Evolutionary conservation across 2,329 filamentous ascomycete genomes (phyloP).

Genomic region (Cytospora piceicola): DNA sequence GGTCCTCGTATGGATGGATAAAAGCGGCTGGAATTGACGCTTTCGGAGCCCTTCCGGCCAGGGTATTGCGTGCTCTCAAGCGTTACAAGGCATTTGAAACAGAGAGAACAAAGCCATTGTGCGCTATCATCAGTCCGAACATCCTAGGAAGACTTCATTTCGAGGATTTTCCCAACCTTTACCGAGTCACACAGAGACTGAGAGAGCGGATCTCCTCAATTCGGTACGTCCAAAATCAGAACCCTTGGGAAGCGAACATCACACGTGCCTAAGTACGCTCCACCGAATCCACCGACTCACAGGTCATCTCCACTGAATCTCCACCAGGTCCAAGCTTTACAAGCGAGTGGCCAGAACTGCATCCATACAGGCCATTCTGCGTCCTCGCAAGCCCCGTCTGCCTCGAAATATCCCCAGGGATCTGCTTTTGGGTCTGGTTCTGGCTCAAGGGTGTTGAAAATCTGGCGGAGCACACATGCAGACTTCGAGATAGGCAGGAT

Average conservation of each 20-base stretch:
- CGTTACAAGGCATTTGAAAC: background rate
- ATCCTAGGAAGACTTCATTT: background rate
- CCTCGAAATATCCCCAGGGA: constrained; percentile 24
- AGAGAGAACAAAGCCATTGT: background rate
- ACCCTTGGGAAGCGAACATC: constrained; percentile 12
- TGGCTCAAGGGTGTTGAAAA: constrained; percentile 3
- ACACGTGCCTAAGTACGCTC: constrained; percentile 30
- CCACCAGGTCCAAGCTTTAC: constrained; percentile 16
- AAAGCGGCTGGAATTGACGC: background rate
- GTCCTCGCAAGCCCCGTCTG: constrained; percentile 31
- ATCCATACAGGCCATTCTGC: constrained; percentile 23
- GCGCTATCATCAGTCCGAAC: background rate
- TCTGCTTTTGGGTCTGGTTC: background rate
- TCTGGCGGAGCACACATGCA: constrained; percentile 2
- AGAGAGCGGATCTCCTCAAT: constrained; percentile 19
- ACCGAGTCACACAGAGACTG: constrained; percentile 16
- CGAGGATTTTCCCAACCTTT: constrained; percentile 7
- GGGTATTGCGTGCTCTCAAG: background rate
- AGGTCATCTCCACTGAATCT: constrained; percentile 18
- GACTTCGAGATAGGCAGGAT: background rate
- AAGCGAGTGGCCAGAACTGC: constrained; percentile 18
- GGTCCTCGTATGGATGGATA: background rate
- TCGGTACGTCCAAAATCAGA: constrained; percentile 9
- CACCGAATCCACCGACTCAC: constrained; percentile 12
- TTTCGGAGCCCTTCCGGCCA: constrained; percentile 6